A percentile compares a stretch with the other conserved stretches of the same genome.
These are phyloP conservation scores for Leccinum fibrillosum DNA, from an alignment of 768 basidiomycete genomes.

Conservation along the genomic window DNA sequence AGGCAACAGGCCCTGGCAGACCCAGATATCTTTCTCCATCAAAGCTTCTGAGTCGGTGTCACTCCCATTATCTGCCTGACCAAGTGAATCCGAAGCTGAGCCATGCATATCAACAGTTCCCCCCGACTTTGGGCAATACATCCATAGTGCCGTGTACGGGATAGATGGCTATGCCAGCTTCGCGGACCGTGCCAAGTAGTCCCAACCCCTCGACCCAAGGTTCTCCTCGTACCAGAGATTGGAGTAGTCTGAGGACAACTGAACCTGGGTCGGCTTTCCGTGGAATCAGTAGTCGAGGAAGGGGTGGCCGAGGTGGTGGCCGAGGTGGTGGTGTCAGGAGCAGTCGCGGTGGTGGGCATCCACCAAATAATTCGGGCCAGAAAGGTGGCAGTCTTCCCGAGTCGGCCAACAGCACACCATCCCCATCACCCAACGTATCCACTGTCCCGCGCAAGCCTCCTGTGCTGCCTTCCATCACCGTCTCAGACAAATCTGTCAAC, in stretches of 20 bases:
- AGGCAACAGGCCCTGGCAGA: too few relatives aligned
- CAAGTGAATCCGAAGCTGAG: slow-evolving; percentile 12
- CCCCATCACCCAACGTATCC: slow-evolving; percentile 17
- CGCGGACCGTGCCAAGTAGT: slow-evolving; percentile 26
- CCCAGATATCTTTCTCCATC: not conserved
- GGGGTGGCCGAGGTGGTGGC: slow-evolving; percentile 38
- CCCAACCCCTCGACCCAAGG: slow-evolving; percentile 27
- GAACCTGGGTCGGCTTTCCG: slow-evolving; percentile 49
- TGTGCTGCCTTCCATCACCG: slow-evolving; percentile 6
- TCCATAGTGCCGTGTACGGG: not conserved
- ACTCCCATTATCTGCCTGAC: not conserved
- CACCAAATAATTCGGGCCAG: slow-evolving; percentile 16
- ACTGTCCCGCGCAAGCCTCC: slow-evolving; percentile 17
- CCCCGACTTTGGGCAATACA: slow-evolving; percentile 1
- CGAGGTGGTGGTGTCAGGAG: slow-evolving; percentile 29
- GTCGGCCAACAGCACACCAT: slow-evolving; percentile 14
- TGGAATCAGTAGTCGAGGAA: slow-evolving; percentile 37
- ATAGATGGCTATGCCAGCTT: slow-evolving; percentile 44
- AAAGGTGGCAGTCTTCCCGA: slow-evolving; percentile 26
- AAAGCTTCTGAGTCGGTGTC: slow-evolving; percentile 14
- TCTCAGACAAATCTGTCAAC: slow-evolving; percentile 23
- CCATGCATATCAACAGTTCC: slow-evolving; percentile 5
- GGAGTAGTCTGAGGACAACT: slow-evolving; percentile 37
- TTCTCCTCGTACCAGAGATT: slow-evolving; percentile 37
- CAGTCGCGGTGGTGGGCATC: slow-evolving; percentile 29